A percentile compares a stretch with the other conserved stretches of the same genome.
These are phyloP conservation scores for Gossypium stocksii DNA, from an alignment of 345 rosid species.

Conservation along the genomic window DNA sequence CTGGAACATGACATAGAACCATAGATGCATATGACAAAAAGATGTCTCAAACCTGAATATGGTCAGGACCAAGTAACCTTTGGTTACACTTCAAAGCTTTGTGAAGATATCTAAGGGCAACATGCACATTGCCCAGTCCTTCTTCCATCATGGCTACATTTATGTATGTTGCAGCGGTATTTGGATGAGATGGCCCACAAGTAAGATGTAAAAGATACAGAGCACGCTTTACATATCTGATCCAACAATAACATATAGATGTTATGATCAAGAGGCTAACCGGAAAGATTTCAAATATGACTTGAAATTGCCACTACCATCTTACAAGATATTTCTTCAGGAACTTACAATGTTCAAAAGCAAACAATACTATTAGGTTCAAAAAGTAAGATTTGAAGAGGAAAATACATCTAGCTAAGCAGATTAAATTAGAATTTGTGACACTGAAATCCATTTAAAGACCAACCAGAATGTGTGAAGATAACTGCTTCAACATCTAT, in stretches of 20 bases:
- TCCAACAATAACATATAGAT: constrained; percentile 12
- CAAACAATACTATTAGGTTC: not conserved
- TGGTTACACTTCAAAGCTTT: constrained; percentile 96
- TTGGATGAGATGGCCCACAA: constrained; percentile 97
- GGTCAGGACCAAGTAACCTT: constrained; percentile 93
- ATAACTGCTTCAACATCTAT: not conserved
- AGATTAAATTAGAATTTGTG: not conserved
- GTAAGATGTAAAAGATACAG: constrained; percentile 94
- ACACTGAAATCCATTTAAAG: not conserved
- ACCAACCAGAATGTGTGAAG: not conserved
- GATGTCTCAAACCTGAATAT: constrained; percentile 70
- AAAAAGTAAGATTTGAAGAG: not conserved
- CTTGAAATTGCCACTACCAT: constrained; percentile 10
- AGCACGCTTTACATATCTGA: constrained; percentile 97
- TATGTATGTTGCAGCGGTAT: constrained; percentile 98
- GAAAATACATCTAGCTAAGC: not conserved
- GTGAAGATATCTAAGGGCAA: constrained; percentile 96
- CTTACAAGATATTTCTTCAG: constrained; percentile 14
- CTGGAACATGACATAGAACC: not conserved
- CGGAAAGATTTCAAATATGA: constrained; percentile 13
- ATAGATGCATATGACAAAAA: not conserved
- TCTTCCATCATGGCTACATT: constrained; percentile 99
- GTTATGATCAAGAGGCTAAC: constrained; percentile 6
- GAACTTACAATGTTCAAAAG: constrained; percentile 5
- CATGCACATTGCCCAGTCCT: constrained; percentile 98